phyloP scores from a whole-genome alignment of 2,329 filamentous ascomycete species.

The Cytospora piceae region DNA sequence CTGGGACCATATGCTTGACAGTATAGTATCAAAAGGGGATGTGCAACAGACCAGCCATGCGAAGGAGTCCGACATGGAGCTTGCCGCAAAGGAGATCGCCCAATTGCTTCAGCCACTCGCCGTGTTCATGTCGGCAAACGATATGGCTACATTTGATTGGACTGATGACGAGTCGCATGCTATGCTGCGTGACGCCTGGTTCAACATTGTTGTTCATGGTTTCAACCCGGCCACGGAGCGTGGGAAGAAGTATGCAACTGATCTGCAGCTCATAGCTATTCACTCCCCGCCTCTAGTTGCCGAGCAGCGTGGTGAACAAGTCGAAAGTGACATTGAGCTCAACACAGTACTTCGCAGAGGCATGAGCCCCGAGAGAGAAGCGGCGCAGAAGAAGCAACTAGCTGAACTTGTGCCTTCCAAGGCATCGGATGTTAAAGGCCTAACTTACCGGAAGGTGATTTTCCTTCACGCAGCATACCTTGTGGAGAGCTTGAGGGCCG shows the following conservation, averaged over 20 bases:
- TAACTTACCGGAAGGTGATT: constrained; percentile 89
- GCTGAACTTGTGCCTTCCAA: constrained; percentile 74
- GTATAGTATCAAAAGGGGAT: constrained; percentile 89
- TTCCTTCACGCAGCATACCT: constrained; percentile 91
- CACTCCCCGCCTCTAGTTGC: constrained; percentile 87
- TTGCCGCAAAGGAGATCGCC: constrained; percentile 84
- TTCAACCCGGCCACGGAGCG: constrained; percentile 77
- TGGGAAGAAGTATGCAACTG: constrained; percentile 72
- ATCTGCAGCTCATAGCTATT: constrained; percentile 82
- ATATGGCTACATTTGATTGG: constrained; percentile 53
- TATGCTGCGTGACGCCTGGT: constrained; percentile 90
- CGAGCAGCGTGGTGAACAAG: constrained; percentile 84
- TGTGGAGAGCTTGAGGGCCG: constrained; percentile 85
- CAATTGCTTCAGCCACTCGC: constrained; percentile 89
- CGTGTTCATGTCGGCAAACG: constrained; percentile 72
- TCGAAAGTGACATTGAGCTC: constrained; percentile 95
- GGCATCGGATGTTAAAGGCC: constrained; percentile 74
- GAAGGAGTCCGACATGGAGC: constrained; percentile 76
- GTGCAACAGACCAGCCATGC: constrained; percentile 74
- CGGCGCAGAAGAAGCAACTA: constrained; percentile 80
- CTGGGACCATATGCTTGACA: constrained; percentile 79
- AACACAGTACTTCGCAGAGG: constrained; percentile 91
- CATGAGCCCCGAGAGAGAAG: constrained; percentile 76
- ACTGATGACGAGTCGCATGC: constrained; percentile 71
- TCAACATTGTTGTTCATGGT: constrained; percentile 94